Evolutionary conservation across 2,329 filamentous ascomycete species (phyloP), one percentile per base, ranked within the genome.

Genomic region (Pyrenophora teres): DNA sequence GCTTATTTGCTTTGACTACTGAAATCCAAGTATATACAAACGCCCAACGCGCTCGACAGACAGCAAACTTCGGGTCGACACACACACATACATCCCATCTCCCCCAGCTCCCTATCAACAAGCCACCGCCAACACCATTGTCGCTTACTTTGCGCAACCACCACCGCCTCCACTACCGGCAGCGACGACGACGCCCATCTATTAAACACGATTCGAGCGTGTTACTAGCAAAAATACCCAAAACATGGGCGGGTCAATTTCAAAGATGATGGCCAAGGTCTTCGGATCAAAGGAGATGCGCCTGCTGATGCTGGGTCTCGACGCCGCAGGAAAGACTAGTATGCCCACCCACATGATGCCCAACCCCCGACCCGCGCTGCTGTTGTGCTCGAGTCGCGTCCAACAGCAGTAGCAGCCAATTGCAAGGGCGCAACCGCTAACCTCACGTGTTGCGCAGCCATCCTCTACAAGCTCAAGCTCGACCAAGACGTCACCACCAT

Each of bases 391-490:
- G 27, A 30, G 27, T 30, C 27, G 27, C 27, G 27, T 30, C 27
- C 27, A 30, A 10, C 38, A 31, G 25, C 21, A 7, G 9, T 4
- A 9, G 12, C 35, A 10, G 7, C 27, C 36, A 32, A 33, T 25
- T 40, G 23, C 19, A 21, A 32, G 33, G 15, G 27, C 37, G 5
- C 41, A 19, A 36, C 23, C 42, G 52, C 64, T 71, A 43, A 69
- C 54, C 16, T 12, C 3, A 15, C 31, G 37, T 21, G 19, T 21
- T 21, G 30, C 38, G 21, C 62, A 81, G 79, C 94, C 71, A 99
- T 99, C 76, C 87, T 99, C 69, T 99, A 99, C 84, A 99, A 99
- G 86, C 87, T 99, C 78, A 99, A 99, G 87, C 90, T 99, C 74
- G 93, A 94, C 81, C 89, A 97, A 84, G 94, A 96, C 76, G 94